phyloP scores from a whole-genome alignment of 306 rosid genomes.

The Malus sieversii region DNA sequence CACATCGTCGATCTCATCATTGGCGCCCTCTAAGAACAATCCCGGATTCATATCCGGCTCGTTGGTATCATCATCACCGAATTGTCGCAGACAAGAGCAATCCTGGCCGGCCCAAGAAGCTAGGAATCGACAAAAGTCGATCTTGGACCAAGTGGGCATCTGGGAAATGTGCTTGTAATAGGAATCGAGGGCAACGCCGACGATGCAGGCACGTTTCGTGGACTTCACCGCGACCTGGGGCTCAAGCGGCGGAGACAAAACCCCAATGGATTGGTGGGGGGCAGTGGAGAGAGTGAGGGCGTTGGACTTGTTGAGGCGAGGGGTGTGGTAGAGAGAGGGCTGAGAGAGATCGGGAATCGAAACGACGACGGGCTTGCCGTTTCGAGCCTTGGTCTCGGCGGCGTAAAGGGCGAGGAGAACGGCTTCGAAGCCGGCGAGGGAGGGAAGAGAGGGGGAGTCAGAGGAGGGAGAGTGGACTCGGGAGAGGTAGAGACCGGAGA shows the following conservation, averaged over 20 bases:
- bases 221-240: constrained; percentile 83
- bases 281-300: not conserved
- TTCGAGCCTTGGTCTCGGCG: constrained; percentile 66
- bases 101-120: constrained; percentile 83
- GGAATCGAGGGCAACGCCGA: constrained; percentile 72
- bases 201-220: constrained; percentile 73
- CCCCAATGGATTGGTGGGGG: constrained; percentile 26
- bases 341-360: constrained; percentile 79
- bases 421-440: constrained; percentile 92
- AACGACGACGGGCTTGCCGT: constrained; percentile 71
- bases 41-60: constrained; percentile 10
- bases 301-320: constrained; percentile 24
- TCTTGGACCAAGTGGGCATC: constrained; percentile 94
- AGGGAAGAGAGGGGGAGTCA: constrained; percentile 45
- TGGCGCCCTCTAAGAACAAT: constrained; percentile 19
- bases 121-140: constrained; percentile 57
- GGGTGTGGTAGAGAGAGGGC: constrained; percentile 81
- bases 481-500: constrained; percentile 72
- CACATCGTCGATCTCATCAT: constrained; percentile 33
- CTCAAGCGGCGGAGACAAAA: constrained; percentile 67
- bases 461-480: constrained; percentile 54
- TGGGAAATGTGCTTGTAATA: constrained; percentile 90
- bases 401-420: constrained; percentile 82
- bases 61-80: constrained; percentile 18
- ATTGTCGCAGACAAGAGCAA: constrained; percentile 53